Percentiles rank a stretch among this genome's conserved stretches.
Conservation (phyloP, 306 rosid species). For the Hylodesmum podocarpum region DNA sequence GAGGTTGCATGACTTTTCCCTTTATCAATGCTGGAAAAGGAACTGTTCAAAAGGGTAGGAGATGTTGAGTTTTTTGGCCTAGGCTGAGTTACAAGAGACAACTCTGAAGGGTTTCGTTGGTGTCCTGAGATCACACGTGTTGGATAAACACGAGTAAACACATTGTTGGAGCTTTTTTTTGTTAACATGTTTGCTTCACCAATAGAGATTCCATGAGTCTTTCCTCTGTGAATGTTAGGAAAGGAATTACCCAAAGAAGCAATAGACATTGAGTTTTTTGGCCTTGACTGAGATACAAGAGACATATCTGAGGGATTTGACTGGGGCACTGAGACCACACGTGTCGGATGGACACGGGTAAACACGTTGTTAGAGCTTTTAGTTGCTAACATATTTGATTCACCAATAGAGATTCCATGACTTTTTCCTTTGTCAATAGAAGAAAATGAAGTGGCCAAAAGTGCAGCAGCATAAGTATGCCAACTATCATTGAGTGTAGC, state of each 20-base stretch:
- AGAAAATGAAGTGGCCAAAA: background rate
- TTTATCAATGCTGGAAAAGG: no score
- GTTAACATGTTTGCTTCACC: no score
- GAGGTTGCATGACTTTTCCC: no score
- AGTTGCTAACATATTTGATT: background rate
- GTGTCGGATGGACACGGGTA: conserved; percentile 13
- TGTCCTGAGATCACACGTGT: no score
- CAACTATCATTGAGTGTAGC: background rate
- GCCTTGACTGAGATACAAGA: background rate
- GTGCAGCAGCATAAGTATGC: conserved; percentile 15
- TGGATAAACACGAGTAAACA: no score
- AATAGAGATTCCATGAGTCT: no score
- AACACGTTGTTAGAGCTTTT: background rate
- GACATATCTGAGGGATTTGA: background rate
- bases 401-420: background rate
- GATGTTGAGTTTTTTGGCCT: background rate
- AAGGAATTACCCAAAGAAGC: no score
- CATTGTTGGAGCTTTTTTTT: no score
- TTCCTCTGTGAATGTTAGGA: no score
- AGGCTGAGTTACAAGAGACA: background rate
- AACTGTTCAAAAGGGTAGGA: no score
- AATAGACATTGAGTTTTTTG: background rate
- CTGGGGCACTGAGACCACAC: background rate
- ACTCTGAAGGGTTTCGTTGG: background rate
- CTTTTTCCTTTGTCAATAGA: background rate